A percentile compares a stretch with the other conserved stretches of the same genome.
phyloP scores from a whole-genome alignment of 1,139 yeast genomes.

The Yamadazyma pseudoaaseri region DNA sequence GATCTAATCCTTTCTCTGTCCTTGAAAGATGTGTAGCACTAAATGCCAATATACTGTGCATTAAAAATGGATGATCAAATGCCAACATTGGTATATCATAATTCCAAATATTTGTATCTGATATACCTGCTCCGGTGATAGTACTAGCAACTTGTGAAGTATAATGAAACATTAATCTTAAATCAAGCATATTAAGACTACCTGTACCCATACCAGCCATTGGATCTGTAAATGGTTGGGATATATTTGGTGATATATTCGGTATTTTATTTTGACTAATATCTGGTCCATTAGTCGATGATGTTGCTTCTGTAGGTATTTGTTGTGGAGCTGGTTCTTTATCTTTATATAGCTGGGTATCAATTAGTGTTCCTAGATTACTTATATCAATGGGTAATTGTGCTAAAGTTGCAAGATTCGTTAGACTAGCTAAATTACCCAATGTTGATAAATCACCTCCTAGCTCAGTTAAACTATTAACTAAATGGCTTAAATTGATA shows the following conservation, averaged over 20 bases:
- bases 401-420: constrained; percentile 45
- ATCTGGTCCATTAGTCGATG: background rate
- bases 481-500: constrained; percentile 44
- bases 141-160: constrained; percentile 82
- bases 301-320: background rate
- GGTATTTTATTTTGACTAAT: constrained; percentile 15
- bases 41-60: constrained; percentile 89
- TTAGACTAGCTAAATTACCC: constrained; percentile 40
- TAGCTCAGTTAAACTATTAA: constrained; percentile 39
- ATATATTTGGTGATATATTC: constrained; percentile 29
- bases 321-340: background rate
- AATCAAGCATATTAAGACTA: constrained; percentile 67
- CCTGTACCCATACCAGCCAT: constrained; percentile 20
- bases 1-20: constrained; percentile 73
- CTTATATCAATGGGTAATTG: constrained; percentile 44
- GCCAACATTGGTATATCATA: constrained; percentile 86
- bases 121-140: constrained; percentile 86
- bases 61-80: constrained; percentile 81
- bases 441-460: constrained; percentile 36
- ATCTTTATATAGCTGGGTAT: constrained; percentile 17
- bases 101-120: constrained; percentile 85
- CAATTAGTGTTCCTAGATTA: constrained; percentile 32
- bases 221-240: constrained; percentile 17
- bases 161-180: constrained; percentile 83
- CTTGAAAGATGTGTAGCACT: constrained; percentile 89